Base-by-base conservation (phyloP, 768 basidiomycete species). In the Macrocybe gigantea region DNA sequence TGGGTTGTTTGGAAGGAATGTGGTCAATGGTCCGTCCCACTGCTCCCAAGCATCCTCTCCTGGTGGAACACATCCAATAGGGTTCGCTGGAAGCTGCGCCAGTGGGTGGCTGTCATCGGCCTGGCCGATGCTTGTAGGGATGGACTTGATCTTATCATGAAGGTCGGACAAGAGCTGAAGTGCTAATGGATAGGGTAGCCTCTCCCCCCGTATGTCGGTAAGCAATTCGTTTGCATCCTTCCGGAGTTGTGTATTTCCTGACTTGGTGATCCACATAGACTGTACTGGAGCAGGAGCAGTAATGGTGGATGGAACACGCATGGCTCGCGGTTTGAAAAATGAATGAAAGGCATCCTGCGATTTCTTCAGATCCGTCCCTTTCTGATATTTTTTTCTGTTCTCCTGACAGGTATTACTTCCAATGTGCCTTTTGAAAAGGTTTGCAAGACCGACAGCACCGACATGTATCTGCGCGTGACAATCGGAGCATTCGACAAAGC, bases 351-450 rank as follows among this genome's bases (percentile, higher is more conserved):
- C 40, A 10, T 15, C 14, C 40, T 41, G 10, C 15, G 4, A 9
- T 41, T 30, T 30, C 31, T 41, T 15, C 31, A 10, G 14, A 15
- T 41, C 15, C 2, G 10, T 41, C 44, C 41, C 36, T 9, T 33
- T 31, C 14, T 36, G 41, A 7, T 37, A 45, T 31, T 41, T 37
- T 47, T 52, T 41, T 9, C 44, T 43, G 34, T 52, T 52, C 13
- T 39, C 33, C n/a, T 12, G 9, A 41, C 51, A 52, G 9, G 35
- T 13, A 9, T 22, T 22, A 22, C 33, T 48, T 15, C 31, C 3
- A 13, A 33, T 13, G 33, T 52, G 47, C 11, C 40, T 13, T 35
- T 48, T 48, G 31, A 39, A 42, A 41, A 44, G 49, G 30, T 52
- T 52, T 39, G 13, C 37, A 12, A 52, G 8, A 13, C 47, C 47